A percentile compares a stretch with the other conserved stretches of the same genome.
These are phyloP conservation scores for Candida verbasci DNA, from an alignment of 805 yeast species.

Conservation along the genomic window DNA sequence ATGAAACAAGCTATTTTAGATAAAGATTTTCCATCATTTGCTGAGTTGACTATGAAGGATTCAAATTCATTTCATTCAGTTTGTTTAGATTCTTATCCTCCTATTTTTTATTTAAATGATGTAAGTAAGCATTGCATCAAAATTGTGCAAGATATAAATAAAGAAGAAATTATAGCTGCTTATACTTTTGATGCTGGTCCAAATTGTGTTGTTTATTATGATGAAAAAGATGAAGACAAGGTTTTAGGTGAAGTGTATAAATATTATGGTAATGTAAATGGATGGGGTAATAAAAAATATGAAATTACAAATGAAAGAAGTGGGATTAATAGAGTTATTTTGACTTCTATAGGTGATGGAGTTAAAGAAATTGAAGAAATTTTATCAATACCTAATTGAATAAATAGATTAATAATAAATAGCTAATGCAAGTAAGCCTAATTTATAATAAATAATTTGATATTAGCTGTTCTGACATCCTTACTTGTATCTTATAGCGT, in stretches of 20 bases:
- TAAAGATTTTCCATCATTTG: conserved; percentile 79
- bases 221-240: conserved; percentile 64
- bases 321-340: conserved; percentile 80
- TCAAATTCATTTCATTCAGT: conserved; percentile 97
- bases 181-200: conserved; percentile 99
- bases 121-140: conserved; percentile 80
- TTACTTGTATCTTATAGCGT: too few species aligned
- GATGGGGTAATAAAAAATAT: conserved; percentile 47
- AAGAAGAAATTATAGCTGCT: conserved; percentile 67
- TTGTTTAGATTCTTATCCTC: conserved; percentile 94
- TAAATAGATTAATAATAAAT: too few species aligned
- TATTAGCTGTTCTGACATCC: too few species aligned
- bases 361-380: conserved; percentile 60
- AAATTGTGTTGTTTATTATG: conserved; percentile 92
- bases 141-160: conserved; percentile 74
- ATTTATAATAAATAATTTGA: too few species aligned
- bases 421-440: too few species aligned
- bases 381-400: conserved; percentile 65
- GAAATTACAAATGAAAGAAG: conserved; percentile 20
- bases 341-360: conserved; percentile 85
- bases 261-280: conserved; percentile 55
- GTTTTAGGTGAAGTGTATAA: conserved; percentile 68
- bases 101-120: conserved; percentile 91
- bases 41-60: conserved; percentile 90
- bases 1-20: conserved; percentile 74